Percentiles rank a stretch among this genome's conserved stretches.
Conservation (phyloP, 208 protist genomes). For the Chromosphaera perkinsii region DNA sequence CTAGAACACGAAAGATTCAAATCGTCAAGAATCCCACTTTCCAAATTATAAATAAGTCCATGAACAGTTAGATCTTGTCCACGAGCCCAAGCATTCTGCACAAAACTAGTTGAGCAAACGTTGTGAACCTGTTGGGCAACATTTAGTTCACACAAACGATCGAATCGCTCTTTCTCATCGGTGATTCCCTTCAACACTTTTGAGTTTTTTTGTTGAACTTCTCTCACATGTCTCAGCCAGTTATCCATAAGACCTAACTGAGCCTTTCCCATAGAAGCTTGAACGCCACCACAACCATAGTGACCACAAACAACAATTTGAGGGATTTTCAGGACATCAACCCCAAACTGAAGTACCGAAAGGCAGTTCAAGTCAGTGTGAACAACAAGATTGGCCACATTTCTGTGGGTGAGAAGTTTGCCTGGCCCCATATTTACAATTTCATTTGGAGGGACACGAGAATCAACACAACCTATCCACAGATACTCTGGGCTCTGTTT, state of each 20-base stretch:
- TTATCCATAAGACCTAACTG: slow-evolving; percentile 19
- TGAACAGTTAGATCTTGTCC: slow-evolving; percentile 8
- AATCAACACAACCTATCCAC: slow-evolving; percentile 85
- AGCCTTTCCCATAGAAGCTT: slow-evolving; percentile 2
- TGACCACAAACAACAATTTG: slow-evolving; percentile 88
- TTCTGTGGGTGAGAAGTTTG: slow-evolving; percentile 59
- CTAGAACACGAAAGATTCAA: too few relatives aligned
- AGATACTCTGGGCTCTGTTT: slow-evolving; percentile 78
- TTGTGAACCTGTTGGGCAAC: slow-evolving; percentile 14
- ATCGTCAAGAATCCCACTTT: slow-evolving; percentile 9
- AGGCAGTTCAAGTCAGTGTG: slow-evolving; percentile 79
- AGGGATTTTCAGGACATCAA: slow-evolving; percentile 76
- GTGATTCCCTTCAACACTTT: slow-evolving; percentile 10
- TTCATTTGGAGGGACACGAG: slow-evolving; percentile 29
- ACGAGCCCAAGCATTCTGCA: slow-evolving; percentile 10
- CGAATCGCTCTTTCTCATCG: slow-evolving; percentile 5
- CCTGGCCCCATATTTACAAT: slow-evolving; percentile 9
- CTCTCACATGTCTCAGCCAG: slow-evolving; percentile 23
- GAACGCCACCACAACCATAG: slow-evolving; percentile 81
- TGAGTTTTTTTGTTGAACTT: slow-evolving; percentile 12
- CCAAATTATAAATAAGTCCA: slow-evolving; percentile 21
- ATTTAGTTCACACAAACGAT: slow-evolving; percentile 16
- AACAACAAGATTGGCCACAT: slow-evolving; percentile 81
- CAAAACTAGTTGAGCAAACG: slow-evolving; percentile 7
- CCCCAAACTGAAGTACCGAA: slow-evolving; percentile 79